Base-by-base conservation (phyloP, 2,329 filamentous ascomycete genomes). In the Ilyonectria destructans region DNA sequence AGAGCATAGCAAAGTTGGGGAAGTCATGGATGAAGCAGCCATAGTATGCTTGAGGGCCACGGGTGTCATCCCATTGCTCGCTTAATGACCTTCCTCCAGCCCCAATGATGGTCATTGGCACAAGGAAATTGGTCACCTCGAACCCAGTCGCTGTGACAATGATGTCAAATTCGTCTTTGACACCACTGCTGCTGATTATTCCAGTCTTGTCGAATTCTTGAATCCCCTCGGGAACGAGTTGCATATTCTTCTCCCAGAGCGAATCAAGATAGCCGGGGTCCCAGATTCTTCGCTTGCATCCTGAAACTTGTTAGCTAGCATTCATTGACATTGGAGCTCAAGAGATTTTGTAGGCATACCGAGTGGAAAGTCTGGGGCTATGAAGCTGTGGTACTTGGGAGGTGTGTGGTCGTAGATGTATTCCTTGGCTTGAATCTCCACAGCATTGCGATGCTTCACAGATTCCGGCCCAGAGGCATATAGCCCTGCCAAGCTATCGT, bases 231-330 rank as follows among this genome's bases (percentile, higher is more conserved):
- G 65, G 60, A 23, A 64, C 49, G 7, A 68, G 55, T 2, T 64
- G 23, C 17, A 68, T 48, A 21, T 64, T 64, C 19, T 45, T 51
- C 12, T n/a, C 37, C 35, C 43, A 49, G 3, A 68, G 51, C 3
- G 60, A 21, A 17, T 55, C 61, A 23, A 68, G 61, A 40, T 68
- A 68, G 15, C 65, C 60, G 8, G 78, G 73, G 48, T 79, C 79
- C 23, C 71, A 75, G 57, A 79, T 77, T 9, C 75, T 69, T 9
- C 78, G 66, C 72, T 79, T 79, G 68, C 78, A 80, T 2, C 64
- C 58, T 62, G 8, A 4, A 17, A 15, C 17, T 19, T 1, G 12
- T 21, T 7, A 29, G 23, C 17, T 4, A 45, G 6, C 45, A n/a
- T 12, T 31, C 0, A 2, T 21, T 17, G 43, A 13, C 2, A 10